phyloP scores from a whole-genome alignment of 2,329 filamentous ascomycete genomes.

The Fusarium brachygibbosum region DNA sequence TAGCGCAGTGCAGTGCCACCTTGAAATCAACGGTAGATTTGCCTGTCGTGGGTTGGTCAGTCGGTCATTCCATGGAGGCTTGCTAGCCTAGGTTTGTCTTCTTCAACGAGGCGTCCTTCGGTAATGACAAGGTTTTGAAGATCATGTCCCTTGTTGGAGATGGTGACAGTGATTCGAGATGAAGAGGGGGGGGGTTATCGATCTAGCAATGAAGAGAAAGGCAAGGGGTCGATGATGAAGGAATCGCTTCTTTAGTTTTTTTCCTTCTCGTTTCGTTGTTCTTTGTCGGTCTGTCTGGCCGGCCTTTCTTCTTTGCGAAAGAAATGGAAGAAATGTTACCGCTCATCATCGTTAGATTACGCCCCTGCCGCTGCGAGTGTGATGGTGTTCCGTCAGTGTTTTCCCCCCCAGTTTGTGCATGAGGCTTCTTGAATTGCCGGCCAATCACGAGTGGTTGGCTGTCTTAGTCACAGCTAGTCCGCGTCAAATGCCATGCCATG shows the following conservation, averaged over 20 bases:
- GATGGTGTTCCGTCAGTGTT: conserved; percentile 47
- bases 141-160: conserved; percentile 44
- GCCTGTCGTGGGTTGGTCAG: neutral
- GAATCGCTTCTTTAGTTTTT: neutral
- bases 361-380: conserved; percentile 43
- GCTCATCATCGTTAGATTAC: conserved; percentile 30
- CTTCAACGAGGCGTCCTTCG: conserved; percentile 26
- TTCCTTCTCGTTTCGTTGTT: neutral
- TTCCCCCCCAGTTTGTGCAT: conserved; percentile 47
- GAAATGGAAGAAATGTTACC: conserved; percentile 4
- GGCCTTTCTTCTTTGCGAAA: neutral
- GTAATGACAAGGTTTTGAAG: conserved; percentile 46
- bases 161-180: conserved; percentile 28
- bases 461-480: conserved; percentile 43
- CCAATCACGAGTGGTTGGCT: conserved; percentile 37
- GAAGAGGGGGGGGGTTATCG: conserved; percentile 28
- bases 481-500: conserved; percentile 43
- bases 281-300: neutral
- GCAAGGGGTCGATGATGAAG: neutral
- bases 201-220: conserved; percentile 4
- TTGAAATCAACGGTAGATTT: conserved; percentile 45
- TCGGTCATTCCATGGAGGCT: conserved; percentile 23
- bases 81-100: conserved; percentile 24
- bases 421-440: conserved; percentile 38
- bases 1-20: conserved; percentile 30